These are phyloP conservation scores for Fusarium xyrophilum DNA, from an alignment of 2,329 filamentous ascomycete species.

Conservation along the genomic window DNA sequence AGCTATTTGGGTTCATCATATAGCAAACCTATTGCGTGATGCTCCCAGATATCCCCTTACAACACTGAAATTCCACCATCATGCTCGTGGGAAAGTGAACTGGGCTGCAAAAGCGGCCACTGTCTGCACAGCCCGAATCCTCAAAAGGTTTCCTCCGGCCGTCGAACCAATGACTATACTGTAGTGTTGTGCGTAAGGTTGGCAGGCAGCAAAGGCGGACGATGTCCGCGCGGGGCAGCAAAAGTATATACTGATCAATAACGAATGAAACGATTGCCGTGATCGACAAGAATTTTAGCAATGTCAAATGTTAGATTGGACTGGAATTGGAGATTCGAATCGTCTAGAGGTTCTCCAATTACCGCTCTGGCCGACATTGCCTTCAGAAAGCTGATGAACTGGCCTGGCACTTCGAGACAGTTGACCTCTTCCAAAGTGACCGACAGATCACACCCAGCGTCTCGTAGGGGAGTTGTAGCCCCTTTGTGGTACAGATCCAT, in stretches of 20 bases:
- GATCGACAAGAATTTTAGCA: not conserved
- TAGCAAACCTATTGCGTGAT: not conserved
- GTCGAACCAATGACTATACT: not conserved
- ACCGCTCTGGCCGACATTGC: not conserved
- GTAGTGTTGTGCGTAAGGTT: not conserved
- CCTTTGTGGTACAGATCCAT: accelerated
- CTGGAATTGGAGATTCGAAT: not conserved
- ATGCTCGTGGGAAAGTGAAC: not conserved
- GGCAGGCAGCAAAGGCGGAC: not conserved
- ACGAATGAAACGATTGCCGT: not conserved
- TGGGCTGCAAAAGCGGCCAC: not conserved
- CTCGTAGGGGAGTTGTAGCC: not conserved
- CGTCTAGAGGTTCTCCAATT: not conserved
- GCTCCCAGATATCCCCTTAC: not conserved
- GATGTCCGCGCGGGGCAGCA: not conserved
- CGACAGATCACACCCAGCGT: not conserved
- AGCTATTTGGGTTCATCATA: not conserved
- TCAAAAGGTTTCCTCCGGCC: accelerated
- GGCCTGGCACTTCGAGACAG: not conserved
- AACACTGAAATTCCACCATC: not conserved
- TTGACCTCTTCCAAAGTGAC: not conserved
- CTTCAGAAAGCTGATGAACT: not conserved
- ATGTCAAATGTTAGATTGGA: not conserved
- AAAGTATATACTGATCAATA: not conserved
- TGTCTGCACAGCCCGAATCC: not conserved